Evolutionary conservation across 129 eudicot species (phyloP).

Genomic region (Smallanthus sonchifolius): DNA sequence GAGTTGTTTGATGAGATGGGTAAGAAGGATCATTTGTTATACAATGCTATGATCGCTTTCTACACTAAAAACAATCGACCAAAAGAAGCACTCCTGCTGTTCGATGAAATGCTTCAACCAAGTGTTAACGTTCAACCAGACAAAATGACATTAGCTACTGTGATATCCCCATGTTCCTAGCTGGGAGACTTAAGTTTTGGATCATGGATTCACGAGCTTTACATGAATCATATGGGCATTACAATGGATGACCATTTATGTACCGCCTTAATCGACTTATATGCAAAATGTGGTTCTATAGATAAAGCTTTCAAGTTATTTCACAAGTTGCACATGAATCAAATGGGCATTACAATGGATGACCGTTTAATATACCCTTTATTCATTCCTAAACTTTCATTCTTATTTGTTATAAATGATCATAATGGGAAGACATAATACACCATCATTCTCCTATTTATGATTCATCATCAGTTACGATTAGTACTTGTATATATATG

Average conservation of each 20-base stretch:
- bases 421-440: no score
- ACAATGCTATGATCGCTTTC: slow-evolving; percentile 48
- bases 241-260: slow-evolving; percentile 36
- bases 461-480: no score
- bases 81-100: slow-evolving; percentile 41
- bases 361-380: no score
- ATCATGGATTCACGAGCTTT: slow-evolving; percentile 22
- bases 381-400: no score
- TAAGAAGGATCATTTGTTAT: slow-evolving; percentile 30
- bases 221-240: slow-evolving; percentile 29
- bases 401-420: no score
- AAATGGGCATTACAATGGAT: no score
- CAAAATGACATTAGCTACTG: slow-evolving; percentile 47
- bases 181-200: slow-evolving; percentile 38
- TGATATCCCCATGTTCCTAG: slow-evolving; percentile 46
- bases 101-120: slow-evolving; percentile 36
- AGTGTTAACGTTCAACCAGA: slow-evolving; percentile 29
- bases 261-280: slow-evolving; percentile 47
- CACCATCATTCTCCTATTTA: no score
- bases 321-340: slow-evolving; percentile 24
- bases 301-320: slow-evolving; percentile 40
- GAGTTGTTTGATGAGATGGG: slow-evolving; percentile 22
- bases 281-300: slow-evolving; percentile 49
- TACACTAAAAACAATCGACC: slow-evolving; percentile 43
- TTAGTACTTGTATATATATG: no score